A percentile compares a stretch with the other conserved stretches of the same genome.
These are phyloP conservation scores for Leptodermis oblonga DNA, from an alignment of 257 asterid genomes.

Conservation along the genomic window DNA sequence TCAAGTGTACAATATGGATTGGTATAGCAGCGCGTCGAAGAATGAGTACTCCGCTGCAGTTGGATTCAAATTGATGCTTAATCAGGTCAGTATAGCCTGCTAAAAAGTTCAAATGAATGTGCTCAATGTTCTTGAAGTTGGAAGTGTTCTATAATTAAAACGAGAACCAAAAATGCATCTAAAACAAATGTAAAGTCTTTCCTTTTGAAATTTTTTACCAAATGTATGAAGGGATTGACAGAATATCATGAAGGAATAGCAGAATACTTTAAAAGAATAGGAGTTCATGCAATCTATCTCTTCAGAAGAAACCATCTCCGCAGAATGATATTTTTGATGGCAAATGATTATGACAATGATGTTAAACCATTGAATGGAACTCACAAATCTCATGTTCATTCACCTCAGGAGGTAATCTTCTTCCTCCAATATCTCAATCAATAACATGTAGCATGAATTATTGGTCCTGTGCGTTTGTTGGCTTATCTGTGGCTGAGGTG, in stretches of 20 bases:
- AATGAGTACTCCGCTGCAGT: conserved; percentile 79
- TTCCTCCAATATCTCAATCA: too few relatives aligned
- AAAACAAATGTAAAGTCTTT: too few relatives aligned
- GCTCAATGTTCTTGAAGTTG: background rate
- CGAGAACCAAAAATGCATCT: too few relatives aligned
- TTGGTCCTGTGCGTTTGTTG: conserved; percentile 94
- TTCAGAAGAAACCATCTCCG: conserved; percentile 70
- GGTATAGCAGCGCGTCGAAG: conserved; percentile 61
- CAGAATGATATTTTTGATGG: conserved; percentile 64
- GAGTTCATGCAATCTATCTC: conserved; percentile 63
- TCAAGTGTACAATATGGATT: conserved; percentile 62
- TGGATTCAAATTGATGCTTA: conserved; percentile 95
- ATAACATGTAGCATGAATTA: too few relatives aligned
- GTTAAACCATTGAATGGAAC: conserved; percentile 67
- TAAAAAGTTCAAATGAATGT: too few relatives aligned
- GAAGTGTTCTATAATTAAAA: too few relatives aligned
- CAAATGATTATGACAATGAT: conserved; percentile 65
- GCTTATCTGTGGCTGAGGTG: conserved; percentile 86
- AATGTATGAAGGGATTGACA: conserved; percentile 58
- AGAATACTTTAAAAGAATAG: conserved; percentile 55
- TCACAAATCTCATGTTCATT: conserved; percentile 82
- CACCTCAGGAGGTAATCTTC: conserved; percentile 76
- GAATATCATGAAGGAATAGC: conserved; percentile 46
- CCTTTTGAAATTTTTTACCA: background rate
- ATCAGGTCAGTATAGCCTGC: conserved; percentile 53